Conservation (phyloP, 2,329 filamentous ascomycete genomes). For the Emergomyces orientalis region DNA sequence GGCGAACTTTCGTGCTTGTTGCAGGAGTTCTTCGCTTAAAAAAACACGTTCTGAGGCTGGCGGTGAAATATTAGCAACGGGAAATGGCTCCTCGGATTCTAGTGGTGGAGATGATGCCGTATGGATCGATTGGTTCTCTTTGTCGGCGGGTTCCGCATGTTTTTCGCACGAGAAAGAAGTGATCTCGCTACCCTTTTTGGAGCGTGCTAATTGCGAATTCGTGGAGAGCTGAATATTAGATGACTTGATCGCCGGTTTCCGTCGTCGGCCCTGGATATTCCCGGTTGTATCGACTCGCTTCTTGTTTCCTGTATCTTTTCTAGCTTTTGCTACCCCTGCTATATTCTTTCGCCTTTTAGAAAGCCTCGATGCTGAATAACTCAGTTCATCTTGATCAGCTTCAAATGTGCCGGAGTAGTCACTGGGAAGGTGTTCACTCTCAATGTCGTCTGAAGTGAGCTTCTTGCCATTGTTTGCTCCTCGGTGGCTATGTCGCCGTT, state of each 20-base stretch:
- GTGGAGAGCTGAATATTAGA: neutral
- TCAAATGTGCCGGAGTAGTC: slow-evolving; percentile 11
- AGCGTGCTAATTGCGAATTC: neutral
- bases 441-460: slow-evolving; percentile 7
- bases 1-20: slow-evolving; percentile 31
- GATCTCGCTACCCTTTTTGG: neutral
- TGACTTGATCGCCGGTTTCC: neutral
- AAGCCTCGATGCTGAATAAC: slow-evolving; percentile 21
- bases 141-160: slow-evolving; percentile 18
- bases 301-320: neutral
- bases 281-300: neutral
- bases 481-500: slow-evolving; percentile 22
- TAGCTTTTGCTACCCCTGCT: neutral
- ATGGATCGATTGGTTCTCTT: slow-evolving; percentile 24
- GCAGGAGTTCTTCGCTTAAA: slow-evolving; percentile 30
- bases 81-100: slow-evolving; percentile 22
- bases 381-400: slow-evolving; percentile 32
- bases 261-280: neutral
- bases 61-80: slow-evolving; percentile 16
- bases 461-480: slow-evolving; percentile 12
- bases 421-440: neutral
- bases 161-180: slow-evolving; percentile 17
- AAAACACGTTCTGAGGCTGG: slow-evolving; percentile 13
- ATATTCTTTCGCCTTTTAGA: slow-evolving; percentile 15
- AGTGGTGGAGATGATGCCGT: slow-evolving; percentile 25